These are phyloP conservation scores for Geranomyces variabilis DNA, from an alignment of 192 early-diverging fungal genomes.

Conservation along the genomic window DNA sequence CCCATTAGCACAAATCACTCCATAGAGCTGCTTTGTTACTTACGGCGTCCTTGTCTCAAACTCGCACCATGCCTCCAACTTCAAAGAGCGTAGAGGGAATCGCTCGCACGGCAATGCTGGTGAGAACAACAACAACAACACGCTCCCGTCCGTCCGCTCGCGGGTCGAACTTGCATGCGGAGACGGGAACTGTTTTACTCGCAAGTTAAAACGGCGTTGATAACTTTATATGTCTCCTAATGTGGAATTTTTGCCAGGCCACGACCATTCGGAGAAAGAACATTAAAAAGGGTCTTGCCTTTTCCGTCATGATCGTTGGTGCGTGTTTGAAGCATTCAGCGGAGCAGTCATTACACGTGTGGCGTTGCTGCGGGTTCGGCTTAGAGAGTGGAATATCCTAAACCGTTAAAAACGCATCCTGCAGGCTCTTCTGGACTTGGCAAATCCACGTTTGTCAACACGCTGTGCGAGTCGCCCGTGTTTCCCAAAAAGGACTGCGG, in stretches of 20 bases:
- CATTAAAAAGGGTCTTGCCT: conserved; percentile 92
- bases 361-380: no score
- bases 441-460: conserved; percentile 68
- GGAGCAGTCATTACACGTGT: no score
- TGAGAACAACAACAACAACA: neutral
- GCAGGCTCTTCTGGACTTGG: conserved; percentile 59
- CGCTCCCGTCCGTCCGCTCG: no score
- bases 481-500: conserved; percentile 82
- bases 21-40: no score
- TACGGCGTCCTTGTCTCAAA: no score
- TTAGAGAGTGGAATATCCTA: no score
- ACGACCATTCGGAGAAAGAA: conserved; percentile 77
- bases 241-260: conserved; percentile 7
- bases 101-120: conserved; percentile 31
- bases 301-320: conserved; percentile 68
- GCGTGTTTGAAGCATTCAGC: conserved; percentile 28
- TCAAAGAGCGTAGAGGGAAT: conserved; percentile 20
- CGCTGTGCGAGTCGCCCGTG: conserved; percentile 69
- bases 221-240: neutral
- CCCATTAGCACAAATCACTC: no score
- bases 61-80: conserved; percentile 17
- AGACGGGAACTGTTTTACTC: no score
- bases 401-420: neutral
- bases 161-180: no score
- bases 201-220: neutral